phyloP scores from a whole-genome alignment of 768 basidiomycete genomes.

The Wakefieldia striispora region DNA sequence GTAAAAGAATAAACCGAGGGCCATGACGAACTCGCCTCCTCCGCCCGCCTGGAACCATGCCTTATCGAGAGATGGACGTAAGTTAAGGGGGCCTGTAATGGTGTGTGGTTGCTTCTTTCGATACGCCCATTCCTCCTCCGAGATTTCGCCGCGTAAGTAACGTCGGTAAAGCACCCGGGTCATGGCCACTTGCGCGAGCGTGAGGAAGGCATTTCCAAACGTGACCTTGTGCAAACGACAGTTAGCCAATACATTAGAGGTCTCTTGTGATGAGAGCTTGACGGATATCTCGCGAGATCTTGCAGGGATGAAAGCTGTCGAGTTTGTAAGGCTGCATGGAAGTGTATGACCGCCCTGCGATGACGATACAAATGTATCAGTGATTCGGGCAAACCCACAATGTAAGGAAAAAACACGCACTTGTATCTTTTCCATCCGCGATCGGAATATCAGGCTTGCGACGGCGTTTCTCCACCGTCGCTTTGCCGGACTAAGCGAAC shows the following conservation, averaged over 20 bases:
- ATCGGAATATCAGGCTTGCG: conserved; percentile 35
- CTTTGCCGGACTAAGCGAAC: conserved; percentile 32
- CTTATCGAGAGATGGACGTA: conserved; percentile 48
- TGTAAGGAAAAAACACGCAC: conserved; percentile 26
- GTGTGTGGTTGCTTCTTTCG: conserved; percentile 49
- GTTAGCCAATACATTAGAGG: conserved; percentile 30
- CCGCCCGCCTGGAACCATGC: conserved; percentile 49
- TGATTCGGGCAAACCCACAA: neutral
- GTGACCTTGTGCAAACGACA: conserved; percentile 46
- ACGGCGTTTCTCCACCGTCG: conserved; percentile 48
- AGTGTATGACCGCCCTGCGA: conserved; percentile 56
- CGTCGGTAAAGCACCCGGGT: conserved; percentile 48
- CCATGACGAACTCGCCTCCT: conserved; percentile 40
- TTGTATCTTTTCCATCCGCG: conserved; percentile 33
- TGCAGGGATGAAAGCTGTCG: conserved; percentile 38
- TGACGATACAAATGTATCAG: neutral
- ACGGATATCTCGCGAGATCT: conserved; percentile 24
- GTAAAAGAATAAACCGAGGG: conserved; percentile 44
- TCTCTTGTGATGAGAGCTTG: conserved; percentile 31
- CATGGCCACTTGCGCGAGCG: conserved; percentile 51
- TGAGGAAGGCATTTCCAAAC: conserved; percentile 48
- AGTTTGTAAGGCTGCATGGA: conserved; percentile 39
- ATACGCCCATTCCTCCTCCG: conserved; percentile 50
- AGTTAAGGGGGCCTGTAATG: conserved; percentile 49
- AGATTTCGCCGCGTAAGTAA: conserved; percentile 48